Percentiles rank a stretch among this genome's conserved stretches.
These are phyloP conservation scores for Castanospermum australe DNA, from an alignment of 306 rosid species.

Conservation along the genomic window DNA sequence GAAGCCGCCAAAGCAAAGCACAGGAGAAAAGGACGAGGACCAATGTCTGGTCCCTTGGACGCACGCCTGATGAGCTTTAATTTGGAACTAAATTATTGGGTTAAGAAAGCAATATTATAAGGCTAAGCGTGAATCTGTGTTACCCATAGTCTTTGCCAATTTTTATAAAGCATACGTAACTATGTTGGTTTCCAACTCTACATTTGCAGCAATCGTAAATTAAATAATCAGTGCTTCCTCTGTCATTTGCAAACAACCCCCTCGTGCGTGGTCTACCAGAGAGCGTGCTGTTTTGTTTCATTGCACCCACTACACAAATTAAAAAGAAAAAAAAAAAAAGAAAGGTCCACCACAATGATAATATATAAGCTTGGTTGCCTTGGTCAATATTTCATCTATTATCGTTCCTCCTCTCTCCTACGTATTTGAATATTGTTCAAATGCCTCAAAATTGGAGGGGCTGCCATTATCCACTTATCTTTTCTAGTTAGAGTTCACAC, in stretches of 20 bases:
- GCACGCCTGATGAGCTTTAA: conserved; percentile 45
- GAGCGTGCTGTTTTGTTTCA: conserved; percentile 29
- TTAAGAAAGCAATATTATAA: conserved; percentile 5
- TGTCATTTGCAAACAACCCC: conserved; percentile 26
- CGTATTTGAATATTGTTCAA: conserved; percentile 51
- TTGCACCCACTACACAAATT: conserved; percentile 33
- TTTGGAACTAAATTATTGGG: conserved; percentile 22
- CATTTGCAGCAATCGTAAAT: conserved; percentile 26
- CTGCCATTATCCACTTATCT: conserved; percentile 33
- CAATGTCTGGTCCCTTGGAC: conserved; percentile 38
- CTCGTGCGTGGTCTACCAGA: conserved; percentile 43
- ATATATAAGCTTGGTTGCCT: neutral
- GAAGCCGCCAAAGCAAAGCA: conserved; percentile 38
- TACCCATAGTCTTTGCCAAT: conserved; percentile 38
- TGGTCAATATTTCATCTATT: conserved; percentile 31
- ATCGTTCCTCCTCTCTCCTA: neutral
- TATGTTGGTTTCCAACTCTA: conserved; percentile 62
- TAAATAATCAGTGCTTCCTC: conserved; percentile 27
- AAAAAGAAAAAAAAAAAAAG: too few relatives aligned
- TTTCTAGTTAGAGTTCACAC: conserved; percentile 41
- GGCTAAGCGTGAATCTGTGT: conserved; percentile 36
- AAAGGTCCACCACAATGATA: conserved; percentile 18
- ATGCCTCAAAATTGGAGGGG: conserved; percentile 37
- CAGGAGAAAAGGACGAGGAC: conserved; percentile 30
- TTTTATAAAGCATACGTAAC: conserved; percentile 53